These are phyloP conservation scores for Ilyonectria mors-panacis DNA, from an alignment of 2,329 filamentous ascomycete genomes.

Conservation along the genomic window DNA sequence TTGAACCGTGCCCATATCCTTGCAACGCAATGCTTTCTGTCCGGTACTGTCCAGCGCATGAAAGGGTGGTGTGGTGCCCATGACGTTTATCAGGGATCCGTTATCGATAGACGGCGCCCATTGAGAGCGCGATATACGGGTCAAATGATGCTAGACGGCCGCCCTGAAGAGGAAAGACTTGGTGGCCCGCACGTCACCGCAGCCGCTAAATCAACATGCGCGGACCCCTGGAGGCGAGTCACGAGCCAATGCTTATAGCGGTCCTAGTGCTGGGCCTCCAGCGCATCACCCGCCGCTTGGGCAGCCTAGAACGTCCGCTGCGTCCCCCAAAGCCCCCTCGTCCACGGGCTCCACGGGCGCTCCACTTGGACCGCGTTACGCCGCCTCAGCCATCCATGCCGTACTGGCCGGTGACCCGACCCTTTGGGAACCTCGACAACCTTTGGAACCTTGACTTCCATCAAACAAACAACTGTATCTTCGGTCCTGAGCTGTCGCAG, in stretches of 20 bases:
- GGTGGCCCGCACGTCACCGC: constrained; percentile 34
- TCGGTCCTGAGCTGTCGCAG: constrained; percentile 27
- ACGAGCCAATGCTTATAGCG: constrained; percentile 40
- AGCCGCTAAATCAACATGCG: constrained; percentile 13
- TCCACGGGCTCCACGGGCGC: constrained; percentile 2
- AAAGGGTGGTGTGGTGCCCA: constrained; percentile 31
- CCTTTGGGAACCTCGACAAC: constrained; percentile 43
- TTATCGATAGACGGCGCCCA: constrained; percentile 39
- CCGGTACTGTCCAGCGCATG: constrained; percentile 3
- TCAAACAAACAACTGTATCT: constrained; percentile 33
- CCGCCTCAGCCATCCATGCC: constrained; percentile 46
- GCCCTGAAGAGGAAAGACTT: constrained; percentile 20
- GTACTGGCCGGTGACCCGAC: constrained; percentile 46
- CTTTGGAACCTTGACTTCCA: constrained; percentile 11
- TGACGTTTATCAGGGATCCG: constrained; percentile 16
- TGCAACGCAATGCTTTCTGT: background rate
- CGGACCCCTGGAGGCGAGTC: constrained; percentile 42
- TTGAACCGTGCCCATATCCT: background rate
- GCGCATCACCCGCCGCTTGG: constrained; percentile 26
- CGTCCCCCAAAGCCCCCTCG: constrained; percentile 13
- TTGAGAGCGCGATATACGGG: constrained; percentile 37
- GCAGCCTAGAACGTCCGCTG: constrained; percentile 5
- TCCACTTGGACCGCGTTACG: constrained; percentile 37
- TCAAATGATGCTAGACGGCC: constrained; percentile 44
- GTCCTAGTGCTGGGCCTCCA: constrained; percentile 34